Conservation (phyloP, 2,329 filamentous ascomycete species). For the Xylaria sp. region DNA sequence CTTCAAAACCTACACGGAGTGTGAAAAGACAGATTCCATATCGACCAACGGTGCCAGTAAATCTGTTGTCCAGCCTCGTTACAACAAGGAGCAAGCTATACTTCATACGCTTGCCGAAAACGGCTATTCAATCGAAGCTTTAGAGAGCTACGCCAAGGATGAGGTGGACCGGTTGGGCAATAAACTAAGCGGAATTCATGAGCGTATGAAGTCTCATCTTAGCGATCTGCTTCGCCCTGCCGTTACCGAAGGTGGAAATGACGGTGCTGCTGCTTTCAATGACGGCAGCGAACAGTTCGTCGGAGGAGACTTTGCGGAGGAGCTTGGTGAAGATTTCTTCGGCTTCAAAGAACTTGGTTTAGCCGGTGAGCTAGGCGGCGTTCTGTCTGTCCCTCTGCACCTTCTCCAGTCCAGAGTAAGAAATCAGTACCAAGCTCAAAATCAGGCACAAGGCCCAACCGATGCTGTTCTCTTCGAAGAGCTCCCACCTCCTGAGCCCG, state of each 20-base stretch:
- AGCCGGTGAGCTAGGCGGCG: constrained; percentile 89
- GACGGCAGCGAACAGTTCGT: constrained; percentile 98
- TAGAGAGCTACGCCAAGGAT: constrained; percentile 91
- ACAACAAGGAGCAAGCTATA: constrained; percentile 85
- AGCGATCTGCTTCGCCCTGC: constrained; percentile 94
- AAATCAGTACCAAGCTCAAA: constrained; percentile 83
- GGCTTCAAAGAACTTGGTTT: constrained; percentile 96
- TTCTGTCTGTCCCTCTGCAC: constrained; percentile 91
- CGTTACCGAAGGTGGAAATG: constrained; percentile 79
- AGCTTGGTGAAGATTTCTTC: constrained; percentile 98
- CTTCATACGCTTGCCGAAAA: constrained; percentile 87
- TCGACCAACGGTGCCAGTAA: constrained; percentile 55
- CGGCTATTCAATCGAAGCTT: constrained; percentile 80
- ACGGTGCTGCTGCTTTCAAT: constrained; percentile 89
- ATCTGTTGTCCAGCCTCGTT: constrained; percentile 69
- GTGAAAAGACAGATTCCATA: constrained; percentile 75
- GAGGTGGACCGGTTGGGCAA: constrained; percentile 87
- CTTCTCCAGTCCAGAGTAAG: constrained; percentile 91
- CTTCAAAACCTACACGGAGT: constrained; percentile 84
- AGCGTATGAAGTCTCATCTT: constrained; percentile 92
- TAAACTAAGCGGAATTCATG: constrained; percentile 86
- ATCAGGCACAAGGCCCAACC: constrained; percentile 68
- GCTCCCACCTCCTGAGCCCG: constrained; percentile 76
- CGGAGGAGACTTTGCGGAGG: constrained; percentile 95
- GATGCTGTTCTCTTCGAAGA: constrained; percentile 72